These are phyloP conservation scores for Strobilomyces dryophilus DNA, from an alignment of 768 basidiomycete species.

Conservation along the genomic window DNA sequence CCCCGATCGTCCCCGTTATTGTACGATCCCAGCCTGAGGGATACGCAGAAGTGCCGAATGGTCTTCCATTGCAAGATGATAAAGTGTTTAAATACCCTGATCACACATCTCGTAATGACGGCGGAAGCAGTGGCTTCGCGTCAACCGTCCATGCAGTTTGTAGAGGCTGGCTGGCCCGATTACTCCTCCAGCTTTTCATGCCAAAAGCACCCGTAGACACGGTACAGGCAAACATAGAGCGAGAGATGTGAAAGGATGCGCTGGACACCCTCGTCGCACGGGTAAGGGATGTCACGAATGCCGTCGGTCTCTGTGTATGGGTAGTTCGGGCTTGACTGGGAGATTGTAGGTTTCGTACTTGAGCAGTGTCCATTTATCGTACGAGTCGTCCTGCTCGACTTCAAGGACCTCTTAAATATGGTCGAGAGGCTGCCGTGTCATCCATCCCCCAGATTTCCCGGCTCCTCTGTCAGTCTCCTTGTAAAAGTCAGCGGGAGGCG, in stretches of 20 bases:
- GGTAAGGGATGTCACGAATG: slow-evolving; percentile 34
- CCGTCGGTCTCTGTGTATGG: slow-evolving; percentile 3
- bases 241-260: slow-evolving; percentile 37
- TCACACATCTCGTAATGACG: not conserved
- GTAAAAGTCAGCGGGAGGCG: not conserved
- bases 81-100: too few species aligned
- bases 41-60: too few species aligned
- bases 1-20: too few species aligned
- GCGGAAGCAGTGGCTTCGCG: not conserved
- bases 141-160: not conserved
- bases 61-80: too few species aligned
- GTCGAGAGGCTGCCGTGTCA: slow-evolving; percentile 31
- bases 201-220: not conserved
- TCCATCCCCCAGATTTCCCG: not conserved
- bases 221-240: slow-evolving; percentile 12
- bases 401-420: slow-evolving; percentile 32
- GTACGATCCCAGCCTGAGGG: too few species aligned
- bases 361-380: not conserved
- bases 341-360: not conserved
- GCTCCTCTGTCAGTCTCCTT: not conserved
- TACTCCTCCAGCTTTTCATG: not conserved
- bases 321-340: not conserved
- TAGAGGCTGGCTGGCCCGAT: not conserved
- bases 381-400: not conserved
- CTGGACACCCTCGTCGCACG: slow-evolving; percentile 33